phyloP scores from a whole-genome alignment of 2,329 filamentous ascomycete species.

The Pseudogymnoascus sp. region DNA sequence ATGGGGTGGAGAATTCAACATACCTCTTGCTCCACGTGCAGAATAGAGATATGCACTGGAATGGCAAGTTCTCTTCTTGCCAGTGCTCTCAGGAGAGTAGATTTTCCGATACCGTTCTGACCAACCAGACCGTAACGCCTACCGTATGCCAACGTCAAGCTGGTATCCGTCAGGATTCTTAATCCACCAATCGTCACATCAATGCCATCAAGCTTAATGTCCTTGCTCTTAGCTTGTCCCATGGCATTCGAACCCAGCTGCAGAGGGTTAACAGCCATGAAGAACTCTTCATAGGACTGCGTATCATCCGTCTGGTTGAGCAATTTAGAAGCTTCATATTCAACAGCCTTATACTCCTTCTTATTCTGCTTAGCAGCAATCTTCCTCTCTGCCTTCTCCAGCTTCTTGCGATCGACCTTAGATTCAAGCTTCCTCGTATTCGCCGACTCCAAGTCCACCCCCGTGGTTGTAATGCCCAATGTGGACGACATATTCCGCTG shows the following conservation, averaged over 20 bases:
- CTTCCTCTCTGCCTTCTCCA: slow-evolving; percentile 96
- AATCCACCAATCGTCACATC: slow-evolving; percentile 86
- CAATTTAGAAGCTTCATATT: slow-evolving; percentile 90
- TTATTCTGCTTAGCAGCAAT: slow-evolving; percentile 97
- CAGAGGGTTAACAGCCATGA: slow-evolving; percentile 97
- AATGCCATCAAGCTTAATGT: slow-evolving; percentile 95
- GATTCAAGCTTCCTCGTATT: slow-evolving; percentile 93
- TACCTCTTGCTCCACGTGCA: slow-evolving; percentile 97
- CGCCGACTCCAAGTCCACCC: slow-evolving; percentile 87
- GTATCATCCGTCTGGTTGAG: slow-evolving; percentile 74
- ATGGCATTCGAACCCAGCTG: slow-evolving; percentile 65
- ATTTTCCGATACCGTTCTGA: slow-evolving; percentile 98
- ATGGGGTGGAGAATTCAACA: slow-evolving; percentile 17
- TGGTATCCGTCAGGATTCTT: slow-evolving; percentile 85
- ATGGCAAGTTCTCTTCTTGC: slow-evolving; percentile 90
- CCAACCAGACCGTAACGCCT: slow-evolving; percentile 94
- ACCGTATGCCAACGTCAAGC: slow-evolving; percentile 81
- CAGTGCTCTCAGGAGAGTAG: slow-evolving; percentile 84
- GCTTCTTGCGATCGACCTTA: slow-evolving; percentile 95
- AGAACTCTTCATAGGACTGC: slow-evolving; percentile 97
- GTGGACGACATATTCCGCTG: slow-evolving; percentile 96
- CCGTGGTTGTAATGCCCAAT: slow-evolving; percentile 72
- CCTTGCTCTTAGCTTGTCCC: slow-evolving; percentile 83
- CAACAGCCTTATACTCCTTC: slow-evolving; percentile 95
- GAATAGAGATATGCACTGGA: slow-evolving; percentile 94